Evolutionary conservation across 1,284 basidiomycete genomes (phyloP), one percentile per base, ranked within the genome.

Genomic region (Trametes pubescens): DNA sequence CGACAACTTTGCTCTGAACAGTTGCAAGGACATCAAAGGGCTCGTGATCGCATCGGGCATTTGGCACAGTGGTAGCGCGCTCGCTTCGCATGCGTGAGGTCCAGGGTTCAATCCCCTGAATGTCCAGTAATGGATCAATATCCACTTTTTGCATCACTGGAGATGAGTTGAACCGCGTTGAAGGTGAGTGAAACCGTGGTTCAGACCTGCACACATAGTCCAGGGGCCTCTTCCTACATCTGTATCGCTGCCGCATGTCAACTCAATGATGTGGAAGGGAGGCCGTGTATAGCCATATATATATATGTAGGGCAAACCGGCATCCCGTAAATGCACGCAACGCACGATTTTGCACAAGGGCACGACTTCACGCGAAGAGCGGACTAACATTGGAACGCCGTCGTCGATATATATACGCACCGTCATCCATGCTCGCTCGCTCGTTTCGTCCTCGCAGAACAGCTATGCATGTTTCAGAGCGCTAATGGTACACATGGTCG

Each of bases 21-120:
- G n/a, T n/a, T n/a, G n/a, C n/a, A n/a, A n/a, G n/a, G n/a, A n/a
- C n/a, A 26, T 24, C 60, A 32, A 32, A 32, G 29, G 29, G 29
- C 29, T 32, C 29, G 4, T 3, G 3, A 3, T 8, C 10, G 18
- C 16, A 22, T 32, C 13, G 58, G 58, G 58, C 58, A 60, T 53
- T 60, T 60, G 58, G 58, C 58, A 54, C 58, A 60, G 58, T 60
- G 58, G 58, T 60, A 60, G 58, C 58, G 58, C 58, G 58, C 58
- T 47, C 58, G 58, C 58, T 60, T 60, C 51, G 58, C 58, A 60
- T 60, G 58, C 58, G 58, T 60, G 58, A 60, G 49, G 58, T 60
- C 51, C 59, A 60, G 51, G 51, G 51, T 60, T 60, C 59, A 60
- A 59, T 59, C 58, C 58, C 58, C 58, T 59, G 58, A 59, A 52